These are phyloP conservation scores for Trametes versicolor DNA, from an alignment of 1,284 basidiomycete species.

Conservation along the genomic window DNA sequence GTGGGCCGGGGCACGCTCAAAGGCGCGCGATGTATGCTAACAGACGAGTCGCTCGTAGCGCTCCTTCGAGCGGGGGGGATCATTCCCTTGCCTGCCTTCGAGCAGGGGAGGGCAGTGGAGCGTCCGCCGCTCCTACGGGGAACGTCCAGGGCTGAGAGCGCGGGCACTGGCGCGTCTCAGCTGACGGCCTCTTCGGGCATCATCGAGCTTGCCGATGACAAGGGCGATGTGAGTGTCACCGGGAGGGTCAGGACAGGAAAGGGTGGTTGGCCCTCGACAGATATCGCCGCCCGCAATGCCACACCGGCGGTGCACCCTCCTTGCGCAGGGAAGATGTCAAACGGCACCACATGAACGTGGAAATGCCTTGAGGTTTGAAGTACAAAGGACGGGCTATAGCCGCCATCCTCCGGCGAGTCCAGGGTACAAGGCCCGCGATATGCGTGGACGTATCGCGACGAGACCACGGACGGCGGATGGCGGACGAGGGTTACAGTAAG, in stretches of 20 bases:
- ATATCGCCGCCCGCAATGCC: no score
- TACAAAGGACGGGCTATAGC: no score
- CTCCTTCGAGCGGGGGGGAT: constrained; percentile 27
- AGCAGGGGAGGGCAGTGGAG: background rate
- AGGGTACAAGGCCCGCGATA: no score
- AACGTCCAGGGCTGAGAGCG: no score
- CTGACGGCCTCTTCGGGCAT: constrained; percentile 2
- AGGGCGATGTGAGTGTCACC: constrained; percentile 8
- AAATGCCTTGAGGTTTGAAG: no score
- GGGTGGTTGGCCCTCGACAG: background rate
- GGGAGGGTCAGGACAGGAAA: background rate
- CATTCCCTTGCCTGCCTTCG: background rate
- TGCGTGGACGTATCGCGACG: no score
- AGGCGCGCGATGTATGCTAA: background rate
- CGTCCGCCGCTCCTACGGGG: no score
- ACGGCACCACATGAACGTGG: no score
- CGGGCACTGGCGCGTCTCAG: no score
- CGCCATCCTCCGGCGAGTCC: no score
- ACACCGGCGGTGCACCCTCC: background rate
- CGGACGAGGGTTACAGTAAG: no score
- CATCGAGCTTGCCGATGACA: constrained; percentile 27
- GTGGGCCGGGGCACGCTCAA: background rate
- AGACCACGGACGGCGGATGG: no score
- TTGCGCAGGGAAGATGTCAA: background rate
- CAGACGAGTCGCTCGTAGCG: background rate